Evolutionary conservation across 306 rosid genomes (phyloP).

Genomic region (Begonia fuchsioides): DNA sequence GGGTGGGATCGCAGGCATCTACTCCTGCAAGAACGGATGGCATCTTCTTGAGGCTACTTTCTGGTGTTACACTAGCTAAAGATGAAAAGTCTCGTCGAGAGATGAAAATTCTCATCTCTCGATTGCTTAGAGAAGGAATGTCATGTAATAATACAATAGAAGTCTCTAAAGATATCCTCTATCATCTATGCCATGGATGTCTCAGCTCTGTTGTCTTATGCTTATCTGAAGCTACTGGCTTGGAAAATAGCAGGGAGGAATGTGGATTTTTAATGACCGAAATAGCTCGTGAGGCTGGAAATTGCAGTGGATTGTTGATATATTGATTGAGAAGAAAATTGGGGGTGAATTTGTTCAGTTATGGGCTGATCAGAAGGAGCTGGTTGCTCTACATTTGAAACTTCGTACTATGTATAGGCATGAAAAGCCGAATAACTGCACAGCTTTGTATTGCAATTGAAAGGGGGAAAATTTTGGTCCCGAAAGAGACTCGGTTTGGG

Average conservation of each 20-base stretch:
- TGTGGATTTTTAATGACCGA: slow-evolving; percentile 53
- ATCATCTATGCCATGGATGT: slow-evolving; percentile 58
- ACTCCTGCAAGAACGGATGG: slow-evolving; percentile 32
- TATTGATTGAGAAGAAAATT: slow-evolving; percentile 43
- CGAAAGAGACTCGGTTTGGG: slow-evolving; percentile 52
- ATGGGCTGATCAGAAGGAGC: slow-evolving; percentile 91
- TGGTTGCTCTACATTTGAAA: slow-evolving; percentile 59
- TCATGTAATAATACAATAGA: slow-evolving; percentile 32
- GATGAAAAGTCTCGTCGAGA: slow-evolving; percentile 80
- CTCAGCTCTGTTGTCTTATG: slow-evolving; percentile 47
- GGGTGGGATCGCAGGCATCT: slow-evolving; percentile 56
- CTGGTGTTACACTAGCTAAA: slow-evolving; percentile 69
- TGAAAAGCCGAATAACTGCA: slow-evolving; percentile 69
- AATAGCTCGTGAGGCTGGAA: slow-evolving; percentile 78
- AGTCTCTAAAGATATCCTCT: slow-evolving; percentile 62
- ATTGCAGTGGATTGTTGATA: slow-evolving; percentile 80
- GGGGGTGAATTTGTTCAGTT: slow-evolving; percentile 71
- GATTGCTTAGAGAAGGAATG: slow-evolving; percentile 51
- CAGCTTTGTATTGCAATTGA: slow-evolving; percentile 72
- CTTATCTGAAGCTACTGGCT: slow-evolving; percentile 44
- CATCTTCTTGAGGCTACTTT: slow-evolving; percentile 34
- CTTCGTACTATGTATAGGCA: slow-evolving; percentile 56
- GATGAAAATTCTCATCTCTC: slow-evolving; percentile 55
- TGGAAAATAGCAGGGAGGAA: slow-evolving; percentile 22
- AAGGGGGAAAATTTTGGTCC: slow-evolving; percentile 59